Conservation (phyloP, 768 basidiomycete genomes). For the Termitomyces heimii region DNA sequence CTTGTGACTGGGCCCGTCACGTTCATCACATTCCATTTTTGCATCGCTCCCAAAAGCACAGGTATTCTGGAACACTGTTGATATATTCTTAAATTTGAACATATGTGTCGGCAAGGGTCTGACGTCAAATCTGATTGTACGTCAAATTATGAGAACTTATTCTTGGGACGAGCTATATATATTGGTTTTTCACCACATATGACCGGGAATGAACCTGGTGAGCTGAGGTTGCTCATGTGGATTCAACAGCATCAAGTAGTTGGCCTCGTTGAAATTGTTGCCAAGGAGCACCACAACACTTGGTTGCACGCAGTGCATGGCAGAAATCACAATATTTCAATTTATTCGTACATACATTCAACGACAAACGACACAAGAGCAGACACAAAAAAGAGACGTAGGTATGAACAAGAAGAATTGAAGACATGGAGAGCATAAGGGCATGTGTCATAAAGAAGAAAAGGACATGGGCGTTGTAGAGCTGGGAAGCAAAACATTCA, state of each 20-base stretch:
- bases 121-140: background rate
- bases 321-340: background rate
- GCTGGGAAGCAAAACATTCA: background rate
- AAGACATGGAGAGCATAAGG: background rate
- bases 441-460: background rate
- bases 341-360: background rate
- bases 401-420: background rate
- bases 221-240: no score
- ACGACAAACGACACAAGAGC: background rate
- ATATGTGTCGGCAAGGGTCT: no score
- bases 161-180: no score
- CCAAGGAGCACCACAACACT: background rate
- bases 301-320: background rate
- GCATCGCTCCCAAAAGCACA: no score
- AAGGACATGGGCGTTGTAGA: background rate
- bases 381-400: background rate
- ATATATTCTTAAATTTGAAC: background rate
- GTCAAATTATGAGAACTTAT: background rate
- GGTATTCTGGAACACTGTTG: no score
- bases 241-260: background rate
- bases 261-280: no score
- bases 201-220: background rate
- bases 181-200: no score
- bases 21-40: background rate
- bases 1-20: background rate